Percentiles rank a stretch among this genome's conserved stretches.
Evolutionary conservation across 2,329 filamentous ascomycete species (phyloP).

Genomic region (Hymenoscyphus occultus): DNA sequence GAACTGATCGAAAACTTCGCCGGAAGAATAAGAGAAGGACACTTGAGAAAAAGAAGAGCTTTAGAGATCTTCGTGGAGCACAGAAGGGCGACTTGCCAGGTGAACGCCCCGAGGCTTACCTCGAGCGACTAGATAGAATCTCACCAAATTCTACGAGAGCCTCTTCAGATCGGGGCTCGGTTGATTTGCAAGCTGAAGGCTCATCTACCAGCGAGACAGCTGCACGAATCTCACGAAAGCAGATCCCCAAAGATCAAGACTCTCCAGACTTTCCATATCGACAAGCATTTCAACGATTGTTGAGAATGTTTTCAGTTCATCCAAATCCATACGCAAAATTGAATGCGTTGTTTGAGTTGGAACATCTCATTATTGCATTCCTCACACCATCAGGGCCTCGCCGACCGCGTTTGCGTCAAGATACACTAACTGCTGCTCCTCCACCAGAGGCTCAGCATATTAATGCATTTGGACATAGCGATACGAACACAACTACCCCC

Average conservation of each 20-base stretch:
- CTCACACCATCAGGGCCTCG: slow-evolving; percentile 52
- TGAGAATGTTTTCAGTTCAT: slow-evolving; percentile 84
- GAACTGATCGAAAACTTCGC: slow-evolving; percentile 33
- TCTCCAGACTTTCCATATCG: slow-evolving; percentile 70
- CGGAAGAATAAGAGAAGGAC: slow-evolving; percentile 49
- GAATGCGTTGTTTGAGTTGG: slow-evolving; percentile 76
- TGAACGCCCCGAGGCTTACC: slow-evolving; percentile 25
- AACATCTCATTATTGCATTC: slow-evolving; percentile 76
- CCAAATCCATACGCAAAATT: slow-evolving; percentile 87
- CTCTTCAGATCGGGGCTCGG: slow-evolving; percentile 28
- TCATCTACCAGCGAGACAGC: slow-evolving; percentile 32
- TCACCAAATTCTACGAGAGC: slow-evolving; percentile 22
- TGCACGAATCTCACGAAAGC: slow-evolving; percentile 21
- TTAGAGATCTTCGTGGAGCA: slow-evolving; percentile 57
- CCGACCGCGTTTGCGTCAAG: slow-evolving; percentile 31
- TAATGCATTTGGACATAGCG: slow-evolving; percentile 32
- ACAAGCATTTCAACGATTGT: slow-evolving; percentile 72
- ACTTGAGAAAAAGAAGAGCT: slow-evolving; percentile 67
- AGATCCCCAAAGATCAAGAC: slow-evolving; percentile 30
- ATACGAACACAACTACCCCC: slow-evolving; percentile 27
- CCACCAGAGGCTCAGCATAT: slow-evolving; percentile 48
- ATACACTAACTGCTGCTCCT: slow-evolving; percentile 28
- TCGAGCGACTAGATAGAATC: slow-evolving; percentile 29
- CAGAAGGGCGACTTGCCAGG: slow-evolving; percentile 39
- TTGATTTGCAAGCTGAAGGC: slow-evolving; percentile 29